Evolutionary conservation across 2,329 filamentous ascomycete genomes (phyloP).

Genomic region (Botryotinia narcissicola): DNA sequence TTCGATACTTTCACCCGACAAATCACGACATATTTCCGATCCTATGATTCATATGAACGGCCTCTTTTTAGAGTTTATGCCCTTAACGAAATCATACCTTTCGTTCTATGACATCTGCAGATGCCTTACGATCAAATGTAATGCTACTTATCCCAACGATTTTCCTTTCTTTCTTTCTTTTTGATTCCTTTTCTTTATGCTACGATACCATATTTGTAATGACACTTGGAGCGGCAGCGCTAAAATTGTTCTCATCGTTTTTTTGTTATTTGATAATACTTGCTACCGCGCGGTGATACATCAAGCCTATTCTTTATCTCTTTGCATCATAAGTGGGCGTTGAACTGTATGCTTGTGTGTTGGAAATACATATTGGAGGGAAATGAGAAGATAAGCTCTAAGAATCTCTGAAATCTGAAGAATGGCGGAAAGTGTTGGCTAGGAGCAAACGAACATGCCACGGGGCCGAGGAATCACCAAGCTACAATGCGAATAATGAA

Average conservation of each 20-base stretch:
- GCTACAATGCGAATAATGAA: not conserved
- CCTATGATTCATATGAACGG: not conserved
- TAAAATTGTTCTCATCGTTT: not conserved
- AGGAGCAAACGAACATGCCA: not conserved
- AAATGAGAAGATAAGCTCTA: not conserved
- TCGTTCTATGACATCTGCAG: not conserved
- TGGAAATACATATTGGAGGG: not conserved
- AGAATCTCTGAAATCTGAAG: not conserved
- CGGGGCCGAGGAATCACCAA: not conserved
- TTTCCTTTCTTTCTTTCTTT: not conserved
- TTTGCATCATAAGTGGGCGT: not conserved
- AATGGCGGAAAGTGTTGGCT: not conserved
- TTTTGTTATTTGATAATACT: not conserved
- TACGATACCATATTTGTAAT: conserved; percentile 14
- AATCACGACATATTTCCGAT: not conserved
- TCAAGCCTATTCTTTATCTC: not conserved
- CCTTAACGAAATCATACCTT: not conserved
- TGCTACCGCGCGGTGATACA: not conserved
- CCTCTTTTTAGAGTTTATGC: conserved; percentile 11
- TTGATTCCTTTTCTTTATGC: not conserved
- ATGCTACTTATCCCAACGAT: not conserved
- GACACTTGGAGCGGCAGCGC: not conserved
- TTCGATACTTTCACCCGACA: not conserved
- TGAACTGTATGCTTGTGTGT: not conserved
- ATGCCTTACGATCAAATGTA: not conserved